Evolutionary conservation across 306 rosid genomes (phyloP), one percentile per base, ranked within the genome.

Genomic region (Oemleria cerasiformis): DNA sequence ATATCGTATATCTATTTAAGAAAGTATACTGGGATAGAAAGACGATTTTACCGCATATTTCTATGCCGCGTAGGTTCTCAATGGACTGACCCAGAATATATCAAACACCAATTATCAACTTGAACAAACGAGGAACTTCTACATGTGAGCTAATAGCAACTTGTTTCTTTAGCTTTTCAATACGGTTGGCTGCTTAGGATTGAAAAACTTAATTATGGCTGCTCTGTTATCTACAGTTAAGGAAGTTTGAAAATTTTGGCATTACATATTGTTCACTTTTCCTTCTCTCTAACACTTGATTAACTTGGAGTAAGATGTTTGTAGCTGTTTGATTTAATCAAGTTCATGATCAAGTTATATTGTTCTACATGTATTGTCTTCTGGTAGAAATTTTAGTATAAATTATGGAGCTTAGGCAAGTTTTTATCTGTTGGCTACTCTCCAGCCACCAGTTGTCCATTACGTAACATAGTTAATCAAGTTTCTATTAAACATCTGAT

Each of bases 61-160:
- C 17, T 77, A 34, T 78, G 74, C n/a, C n/a, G 65, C 71, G 41
- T 82, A 94, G 98, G 97, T 91, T 72, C 75, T 87, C 68, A 80
- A 70, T 73, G 97, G 90, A 70, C 87, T 94, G 80, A 94, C 97
- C 61, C 96, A 87, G 82, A 94, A 83, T 83, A 94, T 94, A 84
- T 87, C 99, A 58, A 87, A 88, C 85, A 75, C 88, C 81, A 89
- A 83, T 77, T 82, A 83, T 64, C 90, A 89, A 81, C 89, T 86
- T 36, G 97, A 78, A 89, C 86, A 10, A 89, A 78, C 81, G 96
- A 91, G 63, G 89, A 91, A 78, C 87, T 91, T 70, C 83, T 94
- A 54, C 95, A 87, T 63, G 99, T 94, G 80, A 94, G 98, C 89
- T 30, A 75, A 61, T 65, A 41, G 20, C 36, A 38, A 53, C 21